Percentiles rank a stretch among this genome's conserved stretches.
Conservation (phyloP, 139 green algal species). For the Chlorella sp. region DNA sequence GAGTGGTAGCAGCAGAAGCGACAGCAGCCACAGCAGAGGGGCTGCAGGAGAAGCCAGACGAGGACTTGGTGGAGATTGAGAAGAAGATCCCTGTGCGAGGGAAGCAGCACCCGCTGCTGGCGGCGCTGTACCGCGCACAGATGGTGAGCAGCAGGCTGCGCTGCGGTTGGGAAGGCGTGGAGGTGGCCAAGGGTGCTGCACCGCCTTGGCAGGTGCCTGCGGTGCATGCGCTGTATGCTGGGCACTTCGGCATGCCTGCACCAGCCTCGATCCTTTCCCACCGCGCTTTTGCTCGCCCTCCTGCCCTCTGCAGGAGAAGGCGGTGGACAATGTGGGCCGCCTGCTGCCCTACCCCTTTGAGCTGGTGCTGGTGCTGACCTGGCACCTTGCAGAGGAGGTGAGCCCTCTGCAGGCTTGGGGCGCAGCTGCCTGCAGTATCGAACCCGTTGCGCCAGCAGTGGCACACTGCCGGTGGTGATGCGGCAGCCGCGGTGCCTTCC, state of each 20-base stretch:
- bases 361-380: slow-evolving; percentile 50
- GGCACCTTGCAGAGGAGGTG: slow-evolving; percentile 57
- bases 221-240: neutral
- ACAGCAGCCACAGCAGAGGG: neutral
- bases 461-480: neutral
- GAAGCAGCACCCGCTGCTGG: slow-evolving; percentile 39
- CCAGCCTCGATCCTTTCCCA: too few relatives aligned
- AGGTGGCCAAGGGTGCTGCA: neutral
- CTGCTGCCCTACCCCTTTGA: slow-evolving; percentile 37
- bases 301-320: slow-evolving; percentile 38
- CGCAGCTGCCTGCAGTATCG: neutral
- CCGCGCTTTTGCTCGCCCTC: too few relatives aligned
- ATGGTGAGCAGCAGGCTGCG: neutral
- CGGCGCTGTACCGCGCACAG: slow-evolving; percentile 35
- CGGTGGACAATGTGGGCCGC: slow-evolving; percentile 31
- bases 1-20: neutral
- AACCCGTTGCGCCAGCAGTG: neutral
- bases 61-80: slow-evolving; percentile 45
- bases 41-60: neutral
- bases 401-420: neutral
- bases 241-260: too few relatives aligned
- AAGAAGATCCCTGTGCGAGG: slow-evolving; percentile 20
- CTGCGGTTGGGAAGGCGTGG: neutral
- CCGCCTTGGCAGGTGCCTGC: neutral
- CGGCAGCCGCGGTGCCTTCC: neutral